These are phyloP conservation scores for Lepidium didymum DNA, from an alignment of 345 rosid genomes.

Conservation along the genomic window DNA sequence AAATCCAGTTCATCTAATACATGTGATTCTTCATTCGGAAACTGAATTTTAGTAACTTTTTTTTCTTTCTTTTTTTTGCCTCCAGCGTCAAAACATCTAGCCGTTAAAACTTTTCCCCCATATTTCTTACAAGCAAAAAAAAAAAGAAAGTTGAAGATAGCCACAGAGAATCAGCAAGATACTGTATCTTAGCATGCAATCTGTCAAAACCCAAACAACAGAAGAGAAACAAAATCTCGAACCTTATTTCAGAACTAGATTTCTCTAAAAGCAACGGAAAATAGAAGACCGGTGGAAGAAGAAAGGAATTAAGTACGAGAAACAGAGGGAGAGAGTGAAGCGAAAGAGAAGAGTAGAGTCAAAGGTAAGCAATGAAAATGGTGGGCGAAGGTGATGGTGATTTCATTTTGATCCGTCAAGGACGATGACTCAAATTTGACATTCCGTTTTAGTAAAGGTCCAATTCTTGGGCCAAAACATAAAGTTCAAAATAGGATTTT, in stretches of 20 bases:
- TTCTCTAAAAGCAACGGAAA: not conserved
- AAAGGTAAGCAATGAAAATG: slow-evolving; percentile 16
- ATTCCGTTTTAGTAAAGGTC: not conserved
- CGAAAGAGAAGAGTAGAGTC: slow-evolving; percentile 1
- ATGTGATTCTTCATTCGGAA: not conserved
- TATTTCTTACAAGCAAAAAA: not conserved
- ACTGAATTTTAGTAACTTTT: not conserved
- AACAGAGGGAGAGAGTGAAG: not conserved
- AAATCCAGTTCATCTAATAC: not conserved
- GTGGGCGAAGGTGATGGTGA: not conserved
- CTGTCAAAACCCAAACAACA: not conserved
- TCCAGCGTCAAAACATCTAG: not conserved
- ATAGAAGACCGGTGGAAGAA: not conserved
- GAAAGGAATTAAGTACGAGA: not conserved
- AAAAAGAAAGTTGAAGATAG: not conserved
- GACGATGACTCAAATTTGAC: not conserved
- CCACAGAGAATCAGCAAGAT: not conserved
- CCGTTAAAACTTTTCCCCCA: not conserved
- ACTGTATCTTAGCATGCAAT: not conserved
- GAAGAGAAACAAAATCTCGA: not conserved
- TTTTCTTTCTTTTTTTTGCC: not conserved
- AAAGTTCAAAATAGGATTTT: not conserved
- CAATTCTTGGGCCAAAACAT: not conserved
- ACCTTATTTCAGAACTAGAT: slow-evolving; percentile 5
- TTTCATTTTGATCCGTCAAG: not conserved